phyloP scores from a whole-genome alignment of 2,329 filamentous ascomycete genomes.

The Pseudopyricularia cyperi region DNA sequence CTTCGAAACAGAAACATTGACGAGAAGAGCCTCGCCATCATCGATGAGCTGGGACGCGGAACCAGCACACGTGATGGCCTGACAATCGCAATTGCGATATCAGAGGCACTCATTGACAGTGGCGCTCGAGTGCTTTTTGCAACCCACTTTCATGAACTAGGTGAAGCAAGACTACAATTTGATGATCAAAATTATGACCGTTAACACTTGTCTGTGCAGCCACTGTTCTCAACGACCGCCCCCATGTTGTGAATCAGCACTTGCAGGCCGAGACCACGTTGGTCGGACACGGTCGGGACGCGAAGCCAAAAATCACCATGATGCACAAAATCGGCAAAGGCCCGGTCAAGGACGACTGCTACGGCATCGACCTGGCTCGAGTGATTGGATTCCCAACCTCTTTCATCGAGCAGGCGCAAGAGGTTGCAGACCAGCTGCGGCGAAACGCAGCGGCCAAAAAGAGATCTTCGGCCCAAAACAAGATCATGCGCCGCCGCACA shows the following conservation, averaged over 20 bases:
- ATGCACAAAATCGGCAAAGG: constrained; percentile 72
- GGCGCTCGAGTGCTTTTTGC: constrained; percentile 80
- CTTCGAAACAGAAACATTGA: constrained; percentile 51
- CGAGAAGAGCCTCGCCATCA: constrained; percentile 61
- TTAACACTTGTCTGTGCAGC: constrained; percentile 25
- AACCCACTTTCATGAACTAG: constrained; percentile 78
- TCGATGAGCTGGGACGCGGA: constrained; percentile 85
- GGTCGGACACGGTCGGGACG: constrained; percentile 13
- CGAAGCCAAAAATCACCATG: constrained; percentile 61
- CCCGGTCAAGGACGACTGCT: constrained; percentile 56
- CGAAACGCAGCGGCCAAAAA: constrained; percentile 18
- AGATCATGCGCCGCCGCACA: not conserved
- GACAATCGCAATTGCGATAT: constrained; percentile 78
- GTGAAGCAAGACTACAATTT: constrained; percentile 16
- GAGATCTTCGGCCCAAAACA: not conserved
- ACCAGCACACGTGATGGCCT: constrained; percentile 83
- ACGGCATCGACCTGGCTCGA: constrained; percentile 72
- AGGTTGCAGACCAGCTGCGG: constrained; percentile 50
- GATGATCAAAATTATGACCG: not conserved
- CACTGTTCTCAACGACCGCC: constrained; percentile 57
- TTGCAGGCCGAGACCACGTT: constrained; percentile 54
- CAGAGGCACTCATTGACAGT: constrained; percentile 73
- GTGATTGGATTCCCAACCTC: constrained; percentile 57
- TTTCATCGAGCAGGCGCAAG: constrained; percentile 56
- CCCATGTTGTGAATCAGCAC: constrained; percentile 73